phyloP scores from a whole-genome alignment of 106 monocot genomes.

The Allium fistulosum region DNA sequence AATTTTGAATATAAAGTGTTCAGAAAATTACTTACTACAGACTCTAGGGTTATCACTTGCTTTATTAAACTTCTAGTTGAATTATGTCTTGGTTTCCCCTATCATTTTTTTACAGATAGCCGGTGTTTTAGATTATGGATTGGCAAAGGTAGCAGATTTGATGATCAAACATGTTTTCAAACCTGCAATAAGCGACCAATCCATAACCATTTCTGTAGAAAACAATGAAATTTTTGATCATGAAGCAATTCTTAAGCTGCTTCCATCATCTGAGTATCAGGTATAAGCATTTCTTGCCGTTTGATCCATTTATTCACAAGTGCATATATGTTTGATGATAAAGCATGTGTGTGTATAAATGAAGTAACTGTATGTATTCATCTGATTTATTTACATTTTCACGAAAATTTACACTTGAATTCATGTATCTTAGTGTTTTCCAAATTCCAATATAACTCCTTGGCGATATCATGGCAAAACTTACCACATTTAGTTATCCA shows the following conservation, averaged over 20 bases:
- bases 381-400: too few relatives aligned
- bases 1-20: too few relatives aligned
- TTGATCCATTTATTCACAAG: too few relatives aligned
- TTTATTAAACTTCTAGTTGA: slow-evolving; percentile 3
- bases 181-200: slow-evolving; percentile 50
- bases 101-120: slow-evolving; percentile 35
- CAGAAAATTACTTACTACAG: neutral
- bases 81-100: neutral
- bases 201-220: slow-evolving; percentile 25
- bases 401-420: too few relatives aligned
- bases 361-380: too few relatives aligned
- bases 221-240: slow-evolving; percentile 18
- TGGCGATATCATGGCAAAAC: too few relatives aligned
- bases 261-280: slow-evolving; percentile 40
- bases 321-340: too few relatives aligned
- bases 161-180: slow-evolving; percentile 65
- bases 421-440: too few relatives aligned
- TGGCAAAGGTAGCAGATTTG: slow-evolving; percentile 74
- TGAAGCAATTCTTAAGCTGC: slow-evolving; percentile 35
- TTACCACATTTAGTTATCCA: too few relatives aligned
- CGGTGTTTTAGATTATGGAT: slow-evolving; percentile 71
- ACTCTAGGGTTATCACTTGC: too few relatives aligned
- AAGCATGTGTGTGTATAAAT: too few relatives aligned
- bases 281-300: slow-evolving; percentile 15
- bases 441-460: too few relatives aligned